Conservation (phyloP, 73 alveolate genomes). For the Paramecium sexaurelia region DNA sequence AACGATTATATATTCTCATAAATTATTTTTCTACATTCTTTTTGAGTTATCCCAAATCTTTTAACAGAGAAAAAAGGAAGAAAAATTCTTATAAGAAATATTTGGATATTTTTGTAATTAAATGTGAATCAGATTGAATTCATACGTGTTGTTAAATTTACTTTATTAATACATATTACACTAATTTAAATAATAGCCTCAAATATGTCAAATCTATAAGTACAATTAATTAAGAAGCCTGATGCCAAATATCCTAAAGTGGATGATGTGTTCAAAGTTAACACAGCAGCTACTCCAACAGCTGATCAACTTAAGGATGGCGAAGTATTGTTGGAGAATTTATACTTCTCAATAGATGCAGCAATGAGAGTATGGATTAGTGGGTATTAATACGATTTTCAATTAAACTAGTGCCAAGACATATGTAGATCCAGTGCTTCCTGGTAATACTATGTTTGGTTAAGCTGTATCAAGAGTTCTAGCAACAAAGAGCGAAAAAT, state of each 20-base stretch:
- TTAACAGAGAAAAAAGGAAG: too few species aligned
- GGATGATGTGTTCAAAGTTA: slow-evolving; percentile 48
- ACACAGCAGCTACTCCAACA: slow-evolving; percentile 12
- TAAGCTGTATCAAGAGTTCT: slow-evolving; percentile 49
- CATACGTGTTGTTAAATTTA: background rate
- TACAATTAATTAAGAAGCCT: slow-evolving; percentile 26
- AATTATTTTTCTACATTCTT: too few species aligned
- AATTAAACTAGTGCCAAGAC: slow-evolving; percentile 48
- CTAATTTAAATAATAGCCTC: background rate
- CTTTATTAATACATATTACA: background rate
- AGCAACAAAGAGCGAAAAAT: slow-evolving; percentile 52
- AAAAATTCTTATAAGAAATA: too few species aligned
- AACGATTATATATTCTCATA: too few species aligned
- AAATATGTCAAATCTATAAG: slow-evolving; percentile 14
- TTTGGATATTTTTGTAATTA: too few species aligned
- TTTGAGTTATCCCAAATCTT: too few species aligned
- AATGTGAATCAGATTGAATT: background rate
- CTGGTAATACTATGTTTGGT: slow-evolving; percentile 66
- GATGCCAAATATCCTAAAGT: background rate
- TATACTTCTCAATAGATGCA: slow-evolving; percentile 67
- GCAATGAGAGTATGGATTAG: slow-evolving; percentile 70
- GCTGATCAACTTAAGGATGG: slow-evolving; percentile 56
- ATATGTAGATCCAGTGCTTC: slow-evolving; percentile 62
- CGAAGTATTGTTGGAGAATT: slow-evolving; percentile 47
- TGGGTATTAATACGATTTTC: background rate